A percentile compares a stretch with the other conserved stretches of the same genome.
Evolutionary conservation across 2,329 filamentous ascomycete genomes (phyloP).

Genomic region (Raffaelea deltoideospora): DNA sequence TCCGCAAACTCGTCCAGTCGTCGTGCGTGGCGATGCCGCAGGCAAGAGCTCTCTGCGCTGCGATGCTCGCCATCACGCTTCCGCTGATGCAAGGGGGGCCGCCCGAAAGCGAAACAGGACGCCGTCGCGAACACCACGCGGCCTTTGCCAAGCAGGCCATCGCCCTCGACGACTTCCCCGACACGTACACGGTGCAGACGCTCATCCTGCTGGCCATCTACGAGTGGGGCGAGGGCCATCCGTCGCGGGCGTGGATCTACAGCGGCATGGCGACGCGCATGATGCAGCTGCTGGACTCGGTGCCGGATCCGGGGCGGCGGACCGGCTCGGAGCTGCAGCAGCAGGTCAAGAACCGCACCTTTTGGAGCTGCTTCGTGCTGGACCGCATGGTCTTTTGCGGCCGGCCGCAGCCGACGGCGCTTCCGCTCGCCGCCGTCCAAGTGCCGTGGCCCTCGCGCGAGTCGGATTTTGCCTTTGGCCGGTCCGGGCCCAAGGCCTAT

Average conservation of each 20-base stretch:
- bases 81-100: background rate
- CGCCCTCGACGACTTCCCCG: background rate
- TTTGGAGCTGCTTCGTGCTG: slow-evolving; percentile 30
- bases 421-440: slow-evolving; percentile 6
- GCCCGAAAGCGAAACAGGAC: background rate
- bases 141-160: background rate
- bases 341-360: slow-evolving; percentile 22
- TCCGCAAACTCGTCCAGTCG: background rate
- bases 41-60: background rate
- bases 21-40: background rate
- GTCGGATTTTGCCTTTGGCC: slow-evolving; percentile 23
- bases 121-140: background rate
- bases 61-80: background rate
- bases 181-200: slow-evolving; percentile 2
- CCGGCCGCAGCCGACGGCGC: slow-evolving; percentile 16
- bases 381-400: slow-evolving; percentile 28
- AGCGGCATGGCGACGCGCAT: slow-evolving; percentile 24
- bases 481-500: slow-evolving; percentile 4
- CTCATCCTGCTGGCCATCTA: slow-evolving; percentile 5
- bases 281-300: slow-evolving; percentile 16
- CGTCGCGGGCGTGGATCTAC: slow-evolving; percentile 27
- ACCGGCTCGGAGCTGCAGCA: slow-evolving; percentile 12
- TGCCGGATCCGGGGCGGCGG: slow-evolving; percentile 13
- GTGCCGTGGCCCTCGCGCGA: slow-evolving; percentile 9
- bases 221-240: slow-evolving; percentile 26